Base-by-base conservation (phyloP, 495 filamentous ascomycete genomes). In the Xylaria acuta region DNA sequence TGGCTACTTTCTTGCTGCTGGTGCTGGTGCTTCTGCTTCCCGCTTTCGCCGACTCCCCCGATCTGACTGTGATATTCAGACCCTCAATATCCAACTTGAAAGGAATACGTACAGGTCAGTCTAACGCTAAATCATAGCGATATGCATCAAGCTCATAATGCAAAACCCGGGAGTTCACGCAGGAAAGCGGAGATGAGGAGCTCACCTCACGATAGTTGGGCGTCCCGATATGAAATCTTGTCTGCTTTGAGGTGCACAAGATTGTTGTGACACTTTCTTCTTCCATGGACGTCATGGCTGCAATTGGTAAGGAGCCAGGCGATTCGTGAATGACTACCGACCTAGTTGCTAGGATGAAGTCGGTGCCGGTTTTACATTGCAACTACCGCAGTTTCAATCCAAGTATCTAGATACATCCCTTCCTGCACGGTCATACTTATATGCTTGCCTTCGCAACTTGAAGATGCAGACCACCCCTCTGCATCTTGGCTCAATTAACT, bases 71-170 rank as follows among this genome's bases (percentile, higher is more conserved):
- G 68, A 93, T 91, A 60, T 84, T 87, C 53, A 93, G 82, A 20
- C 89, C 89, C 64, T 91, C 87, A 45, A 93, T 87, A 76, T 92
- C 90, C 45, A 93, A 82, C 91, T 93, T 60, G 20, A 11, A 43
- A 56, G 14, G 6, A 7, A 14, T 43, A 34, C 30, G n/a, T 34
- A n/a, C 40, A 30, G 16, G 69, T 69, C 7, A 68, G 27, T 30
- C 32, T 60, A 41, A 43, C 8, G 22, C 32, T n/a, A 16, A 18
- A 18, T 45, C 9, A 27, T 59, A 11, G 36, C 11, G 30, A 38
- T 38, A 58, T 38, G 9, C 62, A 67, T 34, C n/a, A 22, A 45
- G 38, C 1, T 49, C 22, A 7, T 18, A 2, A 25, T 20, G 20
- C 20, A 4, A 30, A 18, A 16, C 7, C 12, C 1, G 4, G 63